Evolutionary conservation across 331 rosid species (phyloP).

Genomic region (Quercus tomentella): DNA sequence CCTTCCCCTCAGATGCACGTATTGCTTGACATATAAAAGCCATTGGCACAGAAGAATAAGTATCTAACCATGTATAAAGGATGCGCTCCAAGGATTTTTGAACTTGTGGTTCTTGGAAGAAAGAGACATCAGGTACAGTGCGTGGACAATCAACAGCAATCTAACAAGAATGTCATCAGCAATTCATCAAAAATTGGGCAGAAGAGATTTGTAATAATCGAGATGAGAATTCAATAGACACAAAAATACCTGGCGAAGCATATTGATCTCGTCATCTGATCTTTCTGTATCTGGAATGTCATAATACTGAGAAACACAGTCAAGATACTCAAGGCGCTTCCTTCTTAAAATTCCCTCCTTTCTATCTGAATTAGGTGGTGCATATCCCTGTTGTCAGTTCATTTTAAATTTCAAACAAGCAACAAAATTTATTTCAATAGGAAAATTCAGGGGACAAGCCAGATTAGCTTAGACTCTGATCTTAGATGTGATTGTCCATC

Average conservation of each 20-base stretch:
- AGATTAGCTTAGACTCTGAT: conserved; percentile 1
- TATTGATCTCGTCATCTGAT: conserved; percentile 91
- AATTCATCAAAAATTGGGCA: conserved; percentile 15
- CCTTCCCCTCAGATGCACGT: neutral
- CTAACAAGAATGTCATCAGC: conserved; percentile 24
- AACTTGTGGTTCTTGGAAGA: conserved; percentile 81
- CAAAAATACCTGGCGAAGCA: conserved; percentile 88
- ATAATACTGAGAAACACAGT: conserved; percentile 77
- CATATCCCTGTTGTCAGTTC: conserved; percentile 97
- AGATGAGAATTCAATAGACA: conserved; percentile 1
- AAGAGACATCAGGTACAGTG: conserved; percentile 92
- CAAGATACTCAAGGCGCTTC: conserved; percentile 95
- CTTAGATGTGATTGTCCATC: neutral
- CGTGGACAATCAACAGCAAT: conserved; percentile 93
- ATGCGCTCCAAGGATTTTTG: conserved; percentile 93
- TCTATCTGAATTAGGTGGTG: conserved; percentile 99
- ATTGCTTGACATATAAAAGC: neutral
- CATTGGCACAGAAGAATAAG: conserved; percentile 7
- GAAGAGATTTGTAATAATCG: conserved; percentile 4
- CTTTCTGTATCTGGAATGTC: conserved; percentile 86
- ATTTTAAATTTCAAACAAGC: conserved; percentile 62
- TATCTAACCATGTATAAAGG: conserved; percentile 79
- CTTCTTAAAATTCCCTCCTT: conserved; percentile 90
- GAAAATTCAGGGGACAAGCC: conserved; percentile 13
- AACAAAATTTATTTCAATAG: conserved; percentile 12